Evolutionary conservation across 164 flowering plant species (phyloP), one percentile per base, ranked within the genome.

Genomic region (Umbellularia californica): DNA sequence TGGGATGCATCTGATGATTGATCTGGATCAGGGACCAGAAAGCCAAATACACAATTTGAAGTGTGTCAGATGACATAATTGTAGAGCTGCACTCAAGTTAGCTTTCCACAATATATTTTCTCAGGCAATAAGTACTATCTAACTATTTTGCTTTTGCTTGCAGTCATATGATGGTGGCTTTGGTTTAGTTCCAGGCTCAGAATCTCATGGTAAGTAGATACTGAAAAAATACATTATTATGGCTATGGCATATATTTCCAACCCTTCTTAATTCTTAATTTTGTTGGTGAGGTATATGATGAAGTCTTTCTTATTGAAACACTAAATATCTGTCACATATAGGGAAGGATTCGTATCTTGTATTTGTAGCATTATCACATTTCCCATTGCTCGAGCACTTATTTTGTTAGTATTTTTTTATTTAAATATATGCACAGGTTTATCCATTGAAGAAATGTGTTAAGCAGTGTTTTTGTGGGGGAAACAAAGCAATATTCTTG

Each of bases 141-240:
- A 50, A 72, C 64, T 2, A 50, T 47, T 20, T n/a, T 23, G 1
- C 24, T 51, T 19, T 27, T 17, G 10, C 60, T 55, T 85, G 78
- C 90, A 94, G 99, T 92, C 99, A 63, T 96, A 93, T 86, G 98
- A 96, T 84, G 98, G 98, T 74, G 98, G 98, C 76, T 96, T 96
- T 87, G 98, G 99, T 27, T 80, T 96, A 82, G 78, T 78, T 77
- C 99, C 97, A 71, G 97, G 97, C 72, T 80, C 91, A 77, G 99
- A 96, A 88, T 92, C 98, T 77, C 99, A 96, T 84, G 99, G 99
- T 96, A 85, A 83, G 97, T 85, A 70, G 74, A 77, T 78, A 60
- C 30, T n/a, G 64, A 63, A 69, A 51, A 72, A 66, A 50, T 69
- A 24, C 74, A 69, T 27, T 69, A 35, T 41, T 41, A 14, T 22